Evolutionary conservation across 148 eudicot species (phyloP).

Genomic region (Talinum fruticosum): DNA sequence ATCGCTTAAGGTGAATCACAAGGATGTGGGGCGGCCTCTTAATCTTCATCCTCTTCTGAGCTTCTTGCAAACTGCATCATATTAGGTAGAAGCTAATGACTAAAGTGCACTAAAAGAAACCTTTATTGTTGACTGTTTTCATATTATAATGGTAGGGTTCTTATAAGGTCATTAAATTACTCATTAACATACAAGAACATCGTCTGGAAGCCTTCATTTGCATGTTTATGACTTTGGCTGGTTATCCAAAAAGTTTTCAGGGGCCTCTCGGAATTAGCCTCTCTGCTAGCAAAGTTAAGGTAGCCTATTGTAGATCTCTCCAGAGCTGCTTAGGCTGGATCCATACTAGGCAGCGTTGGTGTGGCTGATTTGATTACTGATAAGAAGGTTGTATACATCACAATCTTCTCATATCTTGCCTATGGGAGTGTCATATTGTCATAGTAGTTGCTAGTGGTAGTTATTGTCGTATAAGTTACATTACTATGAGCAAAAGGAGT

Average conservation of each 20-base stretch:
- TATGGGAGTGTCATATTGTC: not conserved
- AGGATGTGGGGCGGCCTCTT: slow-evolving; percentile 79
- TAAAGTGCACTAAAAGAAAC: not conserved
- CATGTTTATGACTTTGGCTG: too few species aligned
- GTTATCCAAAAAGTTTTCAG: too few species aligned
- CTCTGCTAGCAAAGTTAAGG: not conserved
- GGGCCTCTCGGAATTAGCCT: not conserved
- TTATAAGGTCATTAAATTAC: not conserved
- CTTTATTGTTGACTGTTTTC: not conserved
- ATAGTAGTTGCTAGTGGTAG: not conserved
- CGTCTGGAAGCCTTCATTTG: too few species aligned
- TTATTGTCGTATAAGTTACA: not conserved
- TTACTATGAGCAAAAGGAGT: not conserved
- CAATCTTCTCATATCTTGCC: not conserved
- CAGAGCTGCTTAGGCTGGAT: not conserved
- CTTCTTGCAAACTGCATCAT: slow-evolving; percentile 76
- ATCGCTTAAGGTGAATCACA: slow-evolving; percentile 77
- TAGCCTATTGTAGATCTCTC: not conserved
- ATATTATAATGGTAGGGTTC: not conserved
- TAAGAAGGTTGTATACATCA: not conserved
- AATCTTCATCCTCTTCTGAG: slow-evolving; percentile 92
- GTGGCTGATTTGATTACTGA: not conserved
- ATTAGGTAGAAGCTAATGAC: not conserved
- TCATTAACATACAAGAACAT: not conserved
- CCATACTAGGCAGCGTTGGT: not conserved